phyloP scores from a whole-genome alignment of 176 grass and related monocot species.

The Lolium multiflorum region DNA sequence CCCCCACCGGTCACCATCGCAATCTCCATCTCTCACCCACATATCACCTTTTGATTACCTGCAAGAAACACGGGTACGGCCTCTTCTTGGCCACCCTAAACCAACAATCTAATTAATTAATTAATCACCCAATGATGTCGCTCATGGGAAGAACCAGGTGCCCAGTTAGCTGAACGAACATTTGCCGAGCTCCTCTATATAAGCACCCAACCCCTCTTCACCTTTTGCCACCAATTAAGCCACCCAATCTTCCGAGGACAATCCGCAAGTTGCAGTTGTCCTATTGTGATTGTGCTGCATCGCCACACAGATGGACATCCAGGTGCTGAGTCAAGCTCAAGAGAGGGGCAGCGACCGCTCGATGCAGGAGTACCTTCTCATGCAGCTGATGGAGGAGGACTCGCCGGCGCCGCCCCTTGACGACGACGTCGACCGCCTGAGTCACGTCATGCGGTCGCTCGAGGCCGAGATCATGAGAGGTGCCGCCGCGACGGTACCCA shows the following conservation, averaged over 20 bases:
- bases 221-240: background rate
- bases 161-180: background rate
- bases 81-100: background rate
- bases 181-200: constrained; percentile 15
- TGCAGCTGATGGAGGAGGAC: constrained; percentile 67
- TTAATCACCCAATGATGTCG: background rate
- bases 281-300: background rate
- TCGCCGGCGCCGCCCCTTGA: background rate
- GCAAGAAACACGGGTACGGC: background rate
- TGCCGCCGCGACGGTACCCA: too few relatives aligned
- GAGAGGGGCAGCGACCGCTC: background rate
- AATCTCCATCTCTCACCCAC: background rate
- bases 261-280: background rate
- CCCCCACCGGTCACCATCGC: background rate
- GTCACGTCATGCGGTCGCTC: constrained; percentile 54
- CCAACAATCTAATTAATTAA: background rate
- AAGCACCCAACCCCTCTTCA: background rate
- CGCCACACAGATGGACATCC: background rate
- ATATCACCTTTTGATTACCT: background rate
- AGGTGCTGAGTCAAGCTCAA: background rate
- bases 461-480: constrained; percentile 57
- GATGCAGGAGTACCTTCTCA: constrained; percentile 36
- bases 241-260: background rate
- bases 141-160: constrained; percentile 1
- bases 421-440: constrained; percentile 33